Evolutionary conservation across 371 early-diverging fungal species (phyloP).

Genomic region (Apophysomyces elegans): DNA sequence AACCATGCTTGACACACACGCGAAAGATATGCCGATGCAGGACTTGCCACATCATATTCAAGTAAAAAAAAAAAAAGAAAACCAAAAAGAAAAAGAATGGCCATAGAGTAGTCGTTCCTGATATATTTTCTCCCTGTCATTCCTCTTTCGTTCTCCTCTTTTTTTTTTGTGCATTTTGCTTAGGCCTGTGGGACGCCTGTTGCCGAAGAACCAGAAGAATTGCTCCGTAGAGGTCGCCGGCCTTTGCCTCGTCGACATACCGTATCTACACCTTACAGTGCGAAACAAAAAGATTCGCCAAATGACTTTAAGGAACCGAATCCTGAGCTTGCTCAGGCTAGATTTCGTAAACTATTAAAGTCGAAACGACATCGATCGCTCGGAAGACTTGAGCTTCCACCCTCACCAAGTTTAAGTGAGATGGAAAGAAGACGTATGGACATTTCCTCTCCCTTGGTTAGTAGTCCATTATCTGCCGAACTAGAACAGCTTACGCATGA

Average conservation of each 20-base stretch:
- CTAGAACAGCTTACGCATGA: slow-evolving; percentile 4
- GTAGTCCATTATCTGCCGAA: slow-evolving; percentile 2
- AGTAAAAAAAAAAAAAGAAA: background rate
- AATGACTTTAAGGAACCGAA: background rate
- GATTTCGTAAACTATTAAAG: slow-evolving; percentile 35
- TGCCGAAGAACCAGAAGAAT: background rate
- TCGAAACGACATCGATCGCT: slow-evolving; percentile 45
- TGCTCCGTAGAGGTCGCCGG: slow-evolving; percentile 12
- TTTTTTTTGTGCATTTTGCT: background rate
- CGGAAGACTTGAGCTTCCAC: slow-evolving; percentile 37
- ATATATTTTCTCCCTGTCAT: background rate
- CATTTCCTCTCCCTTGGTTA: slow-evolving; percentile 2
- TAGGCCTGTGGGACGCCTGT: slow-evolving; percentile 4
- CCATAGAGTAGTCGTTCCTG: too few species aligned
- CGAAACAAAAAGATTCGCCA: background rate
- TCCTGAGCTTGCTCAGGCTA: slow-evolving; percentile 17
- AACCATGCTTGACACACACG: slow-evolving; percentile 3
- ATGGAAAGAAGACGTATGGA: slow-evolving; percentile 10
- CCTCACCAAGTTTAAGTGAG: slow-evolving; percentile 14
- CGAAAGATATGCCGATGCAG: background rate
- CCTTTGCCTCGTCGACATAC: slow-evolving; percentile 51
- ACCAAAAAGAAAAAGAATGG: background rate
- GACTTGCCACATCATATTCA: background rate
- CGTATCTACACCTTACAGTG: slow-evolving; percentile 44
- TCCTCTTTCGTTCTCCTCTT: background rate